phyloP scores from a whole-genome alignment of 1,284 basidiomycete genomes.

The Exobasidium rhododendri region DNA sequence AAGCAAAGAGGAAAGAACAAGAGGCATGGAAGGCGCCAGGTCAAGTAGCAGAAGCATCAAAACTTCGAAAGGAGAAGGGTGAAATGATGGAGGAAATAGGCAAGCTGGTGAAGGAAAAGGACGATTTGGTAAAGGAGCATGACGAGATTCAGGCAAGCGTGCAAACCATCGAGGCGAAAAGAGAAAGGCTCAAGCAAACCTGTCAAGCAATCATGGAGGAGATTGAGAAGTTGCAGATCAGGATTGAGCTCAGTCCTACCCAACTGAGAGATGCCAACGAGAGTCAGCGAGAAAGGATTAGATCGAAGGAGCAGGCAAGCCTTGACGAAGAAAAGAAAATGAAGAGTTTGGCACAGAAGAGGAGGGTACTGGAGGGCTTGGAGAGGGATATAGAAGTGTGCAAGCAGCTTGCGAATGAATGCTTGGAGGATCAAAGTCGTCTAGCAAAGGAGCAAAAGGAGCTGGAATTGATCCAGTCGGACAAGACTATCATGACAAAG shows the following conservation, averaged over 20 bases:
- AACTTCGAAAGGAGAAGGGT: neutral
- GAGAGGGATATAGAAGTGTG: conserved; percentile 1
- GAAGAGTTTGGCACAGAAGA: conserved; percentile 4
- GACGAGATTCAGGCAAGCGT: neutral
- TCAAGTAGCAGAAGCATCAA: neutral
- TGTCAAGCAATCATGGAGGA: neutral
- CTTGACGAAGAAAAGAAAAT: conserved; percentile 2
- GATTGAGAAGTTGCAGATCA: neutral
- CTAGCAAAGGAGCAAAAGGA: neutral
- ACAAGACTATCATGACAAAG: neutral
- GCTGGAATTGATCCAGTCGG: neutral
- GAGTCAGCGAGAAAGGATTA: neutral
- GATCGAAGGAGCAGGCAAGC: neutral
- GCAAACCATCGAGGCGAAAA: neutral
- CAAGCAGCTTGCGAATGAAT: neutral
- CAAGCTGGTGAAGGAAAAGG: neutral
- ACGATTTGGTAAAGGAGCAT: neutral
- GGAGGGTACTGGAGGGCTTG: neutral
- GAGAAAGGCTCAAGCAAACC: neutral
- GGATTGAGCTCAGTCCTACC: neutral
- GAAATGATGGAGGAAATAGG: neutral
- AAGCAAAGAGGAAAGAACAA: conserved; percentile 36
- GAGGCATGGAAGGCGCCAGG: conserved; percentile 1
- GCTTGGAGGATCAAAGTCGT: neutral
- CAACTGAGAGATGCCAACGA: neutral